Base-by-base conservation (phyloP, 768 basidiomycete genomes). In the Asterophora lycoperdoides region DNA sequence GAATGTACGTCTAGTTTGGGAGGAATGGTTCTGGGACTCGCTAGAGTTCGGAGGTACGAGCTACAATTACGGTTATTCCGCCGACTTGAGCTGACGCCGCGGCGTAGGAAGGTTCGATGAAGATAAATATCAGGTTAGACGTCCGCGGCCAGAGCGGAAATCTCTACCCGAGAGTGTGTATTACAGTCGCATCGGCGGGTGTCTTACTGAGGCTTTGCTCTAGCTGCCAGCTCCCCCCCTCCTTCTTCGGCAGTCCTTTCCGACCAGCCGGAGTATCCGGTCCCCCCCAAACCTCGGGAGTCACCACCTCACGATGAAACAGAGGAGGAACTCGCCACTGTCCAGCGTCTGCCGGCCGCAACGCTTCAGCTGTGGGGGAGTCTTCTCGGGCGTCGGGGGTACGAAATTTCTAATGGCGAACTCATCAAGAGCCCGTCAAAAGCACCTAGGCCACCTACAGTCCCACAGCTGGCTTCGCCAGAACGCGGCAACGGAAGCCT, bases 1-100 rank as follows among this genome's bases (percentile, higher is more conserved):
- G 5, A 74, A 78, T 37, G 92, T 93, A 28, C 73, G 78, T 42
- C 69, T 94, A 2, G 81, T 96, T 1, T 95, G 93, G 88, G 92
- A 94, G 60, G 93, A 95, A 53, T 97, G 94, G 94, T 87, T 96
- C 48, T 94, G 91, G 91, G 93, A 96, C 59, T 94, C 79, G 20
- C 58, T 94, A 2, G 81, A 84, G 35, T 89, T 81, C 60, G 81
- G 82, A 50, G 90, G 86, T 72, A 53, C 41, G 64, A 62, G 26
- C 44, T 17, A 41, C 32, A 11, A 2, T 20, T 17, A 41, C 32
- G 15, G 1, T 20, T 33, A 39, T 2, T 44, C 23, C 8, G 5
- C 28, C 19, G 9, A n/a, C 3, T 33, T 20, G 26, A 37, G 26
- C 26, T 40, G 49, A 53, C 39, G 3, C 18, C 20, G 19, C 19